Evolutionary conservation across 2,329 filamentous ascomycete species (phyloP), one percentile per base, ranked within the genome.

Genomic region (Botryotinia narcissicola): DNA sequence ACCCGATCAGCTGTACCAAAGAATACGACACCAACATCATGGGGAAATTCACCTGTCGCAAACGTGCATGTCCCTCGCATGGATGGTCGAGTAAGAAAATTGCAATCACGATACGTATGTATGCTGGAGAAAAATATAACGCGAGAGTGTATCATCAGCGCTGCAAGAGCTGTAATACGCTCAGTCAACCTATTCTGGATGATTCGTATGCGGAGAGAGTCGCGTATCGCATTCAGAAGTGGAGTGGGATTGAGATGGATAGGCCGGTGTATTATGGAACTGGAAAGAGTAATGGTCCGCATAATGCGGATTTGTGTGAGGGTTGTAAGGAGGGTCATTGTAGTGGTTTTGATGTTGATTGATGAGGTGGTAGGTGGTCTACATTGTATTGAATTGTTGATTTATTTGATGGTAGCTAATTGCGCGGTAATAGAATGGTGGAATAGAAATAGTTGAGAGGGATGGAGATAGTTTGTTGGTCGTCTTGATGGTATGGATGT

Each of bases 61-160:
- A 62, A 14, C 60, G 35, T 18, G 22, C 35, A 40, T 62, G 60
- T 14, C 4, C 3, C 14, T 62, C 60, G 0, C 3, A 9, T n/a
- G 60, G 60, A 62, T 62, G 60, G 60, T 40, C 60, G 25, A 62
- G 60, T 18, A 62, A 62, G 60, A 25, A n/a, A 5, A n/a, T 62
- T 18, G 60, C 60, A 1, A 62, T 40, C 35, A 62, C 60, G 22
- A 62, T 62, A n/a, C 60, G 60, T 5, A 62, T 40, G 60, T 62
- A 62, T 22, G 4, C 60, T 5, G 60, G 35, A 5, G 35, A 3
- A 4, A n/a, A 62, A 40, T 62, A 62, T 14, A 62, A 62, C 18
- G 60, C 6, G 22, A 62, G 60, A 40, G 60, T 62, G 8, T 62
- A 62, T n/a, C 7, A 62, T 16, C 60, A 62, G 25, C 22, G 60